These are phyloP conservation scores for Kregervanrija delftensis DNA, from an alignment of 805 yeast species.

Conservation along the genomic window DNA sequence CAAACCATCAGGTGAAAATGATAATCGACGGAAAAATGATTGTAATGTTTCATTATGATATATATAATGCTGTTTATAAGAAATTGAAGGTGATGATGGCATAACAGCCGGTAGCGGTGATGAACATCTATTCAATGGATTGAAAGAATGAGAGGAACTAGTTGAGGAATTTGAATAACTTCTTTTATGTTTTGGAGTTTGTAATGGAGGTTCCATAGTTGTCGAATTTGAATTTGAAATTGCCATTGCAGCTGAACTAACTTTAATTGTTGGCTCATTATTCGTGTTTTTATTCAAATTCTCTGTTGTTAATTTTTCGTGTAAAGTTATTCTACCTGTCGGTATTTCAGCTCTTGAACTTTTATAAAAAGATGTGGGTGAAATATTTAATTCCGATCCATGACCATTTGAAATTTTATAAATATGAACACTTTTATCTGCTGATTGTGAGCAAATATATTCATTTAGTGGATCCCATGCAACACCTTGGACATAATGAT, in stretches of 20 bases:
- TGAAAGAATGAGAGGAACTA: conserved; percentile 22
- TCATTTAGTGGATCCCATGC: conserved; percentile 88
- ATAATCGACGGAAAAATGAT: conserved; percentile 80
- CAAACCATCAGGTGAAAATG: conserved; percentile 87
- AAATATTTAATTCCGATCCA: conserved; percentile 24
- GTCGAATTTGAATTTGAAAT: conserved; percentile 4
- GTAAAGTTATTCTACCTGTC: conserved; percentile 12
- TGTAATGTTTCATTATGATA: conserved; percentile 85
- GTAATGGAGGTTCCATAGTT: conserved; percentile 27
- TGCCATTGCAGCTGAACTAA: neutral
- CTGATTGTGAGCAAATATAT: conserved; percentile 78
- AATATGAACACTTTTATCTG: conserved; percentile 78
- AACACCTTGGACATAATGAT: conserved; percentile 92
- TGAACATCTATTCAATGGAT: conserved; percentile 19
- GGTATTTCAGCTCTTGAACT: conserved; percentile 56
- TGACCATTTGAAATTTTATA: conserved; percentile 35
- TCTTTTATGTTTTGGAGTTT: conserved; percentile 31
- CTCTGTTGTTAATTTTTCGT: conserved; percentile 8
- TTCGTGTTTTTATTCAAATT: conserved; percentile 3
- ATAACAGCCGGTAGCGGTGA: conserved; percentile 37
- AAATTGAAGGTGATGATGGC: conserved; percentile 26
- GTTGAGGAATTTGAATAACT: conserved; percentile 35
- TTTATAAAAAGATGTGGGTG: conserved; percentile 39
- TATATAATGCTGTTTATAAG: conserved; percentile 36
- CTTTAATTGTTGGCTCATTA: too few relatives aligned